phyloP scores from a whole-genome alignment of 1,139 yeast genomes.

The Hyphopichia pseudoburtonii region DNA sequence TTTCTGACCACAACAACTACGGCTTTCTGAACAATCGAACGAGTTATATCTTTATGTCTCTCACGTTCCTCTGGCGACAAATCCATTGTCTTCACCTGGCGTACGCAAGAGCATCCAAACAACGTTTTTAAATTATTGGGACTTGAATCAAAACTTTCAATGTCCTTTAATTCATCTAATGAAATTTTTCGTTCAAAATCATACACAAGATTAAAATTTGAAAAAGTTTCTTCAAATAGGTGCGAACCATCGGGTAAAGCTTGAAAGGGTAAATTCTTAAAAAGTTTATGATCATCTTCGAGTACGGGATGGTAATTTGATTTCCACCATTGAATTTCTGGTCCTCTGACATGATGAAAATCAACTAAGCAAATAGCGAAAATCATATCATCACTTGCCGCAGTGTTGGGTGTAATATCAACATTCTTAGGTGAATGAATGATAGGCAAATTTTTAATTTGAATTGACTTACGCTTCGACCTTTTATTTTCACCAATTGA shows the following conservation, averaged over 20 bases:
- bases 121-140: slow-evolving; percentile 63
- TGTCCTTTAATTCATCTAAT: slow-evolving; percentile 43
- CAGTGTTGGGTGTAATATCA: slow-evolving; percentile 5
- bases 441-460: slow-evolving; percentile 40
- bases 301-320: slow-evolving; percentile 54
- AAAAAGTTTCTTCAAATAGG: slow-evolving; percentile 85
- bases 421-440: slow-evolving; percentile 14
- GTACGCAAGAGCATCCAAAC: slow-evolving; percentile 91
- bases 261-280: slow-evolving; percentile 93
- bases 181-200: slow-evolving; percentile 55
- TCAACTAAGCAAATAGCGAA: slow-evolving; percentile 90
- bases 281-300: slow-evolving; percentile 46
- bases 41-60: slow-evolving; percentile 66
- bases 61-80: slow-evolving; percentile 47
- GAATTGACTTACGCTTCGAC: slow-evolving; percentile 29
- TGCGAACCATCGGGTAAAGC: slow-evolving; percentile 97
- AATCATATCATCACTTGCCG: slow-evolving; percentile 40
- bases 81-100: slow-evolving; percentile 72
- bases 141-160: slow-evolving; percentile 43
- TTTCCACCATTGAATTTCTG: slow-evolving; percentile 91
- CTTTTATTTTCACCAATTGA: too few relatives aligned
- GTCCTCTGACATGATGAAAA: slow-evolving; percentile 92
- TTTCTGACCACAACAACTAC: slow-evolving; percentile 78
- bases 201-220: slow-evolving; percentile 83
- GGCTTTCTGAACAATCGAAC: slow-evolving; percentile 90